Evolutionary conservation across 2,329 filamentous ascomycete species (phyloP).

Genomic region (Hypoxylon sp.): DNA sequence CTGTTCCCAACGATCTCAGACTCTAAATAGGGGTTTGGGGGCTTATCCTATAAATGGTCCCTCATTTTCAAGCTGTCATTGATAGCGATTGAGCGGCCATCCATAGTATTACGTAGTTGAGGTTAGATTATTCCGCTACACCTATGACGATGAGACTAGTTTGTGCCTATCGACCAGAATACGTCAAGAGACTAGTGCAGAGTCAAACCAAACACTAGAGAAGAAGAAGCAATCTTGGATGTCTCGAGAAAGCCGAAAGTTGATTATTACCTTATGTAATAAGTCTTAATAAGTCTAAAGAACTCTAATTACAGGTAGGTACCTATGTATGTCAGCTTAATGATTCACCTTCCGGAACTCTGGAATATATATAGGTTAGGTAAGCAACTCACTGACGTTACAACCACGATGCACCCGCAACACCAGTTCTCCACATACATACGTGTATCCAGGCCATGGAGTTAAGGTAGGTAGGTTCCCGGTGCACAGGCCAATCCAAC

Average conservation of each 20-base stretch:
- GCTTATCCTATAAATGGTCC: constrained; percentile 2
- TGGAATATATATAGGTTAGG: too few relatives aligned
- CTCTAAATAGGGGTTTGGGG: neutral
- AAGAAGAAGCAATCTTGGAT: neutral
- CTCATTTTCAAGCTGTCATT: constrained; percentile 23
- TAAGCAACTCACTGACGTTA: too few relatives aligned
- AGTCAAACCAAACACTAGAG: constrained; percentile 1
- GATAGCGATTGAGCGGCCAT: constrained; percentile 18
- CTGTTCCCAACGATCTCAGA: neutral
- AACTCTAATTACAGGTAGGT: too few relatives aligned
- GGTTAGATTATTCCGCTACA: neutral
- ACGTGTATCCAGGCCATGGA: too few relatives aligned
- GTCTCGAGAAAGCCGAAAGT: neutral
- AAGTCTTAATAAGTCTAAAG: neutral
- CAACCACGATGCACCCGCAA: too few relatives aligned
- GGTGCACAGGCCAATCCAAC: neutral
- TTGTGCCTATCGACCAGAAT: constrained; percentile 19
- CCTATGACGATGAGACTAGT: constrained; percentile 45
- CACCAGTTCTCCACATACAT: neutral
- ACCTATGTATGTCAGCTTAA: too few relatives aligned
- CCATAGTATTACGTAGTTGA: constrained; percentile 5
- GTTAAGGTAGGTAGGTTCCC: neutral
- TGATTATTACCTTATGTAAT: neutral
- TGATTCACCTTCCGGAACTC: neutral
- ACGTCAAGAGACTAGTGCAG: constrained; percentile 20